Evolutionary conservation across 305 asterid genomes (phyloP).

Genomic region (Rubia tinctorum): DNA sequence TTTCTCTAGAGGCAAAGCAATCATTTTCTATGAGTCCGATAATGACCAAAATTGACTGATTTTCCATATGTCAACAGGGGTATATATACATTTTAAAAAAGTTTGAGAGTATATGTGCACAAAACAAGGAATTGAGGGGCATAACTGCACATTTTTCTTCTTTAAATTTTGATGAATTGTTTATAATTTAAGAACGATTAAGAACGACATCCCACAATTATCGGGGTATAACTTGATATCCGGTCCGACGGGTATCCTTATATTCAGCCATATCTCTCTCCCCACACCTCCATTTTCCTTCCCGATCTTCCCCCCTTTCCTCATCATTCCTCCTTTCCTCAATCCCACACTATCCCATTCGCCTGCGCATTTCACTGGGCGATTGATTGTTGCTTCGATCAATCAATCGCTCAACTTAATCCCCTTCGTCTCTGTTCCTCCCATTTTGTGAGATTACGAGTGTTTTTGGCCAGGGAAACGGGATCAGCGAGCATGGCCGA

Average conservation of each 20-base stretch:
- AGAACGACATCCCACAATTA: neutral
- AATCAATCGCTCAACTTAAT: constrained; percentile 29
- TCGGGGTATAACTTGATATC: neutral
- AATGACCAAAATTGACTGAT: too few relatives aligned
- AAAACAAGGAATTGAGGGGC: too few relatives aligned
- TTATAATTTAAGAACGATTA: neutral
- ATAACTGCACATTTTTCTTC: too few relatives aligned
- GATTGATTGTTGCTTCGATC: constrained; percentile 28
- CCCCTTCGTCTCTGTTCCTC: neutral
- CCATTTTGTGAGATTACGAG: neutral
- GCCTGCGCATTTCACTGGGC: constrained; percentile 20
- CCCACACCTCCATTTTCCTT: constrained; percentile 6
- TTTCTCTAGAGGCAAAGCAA: too few relatives aligned
- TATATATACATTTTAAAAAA: too few relatives aligned
- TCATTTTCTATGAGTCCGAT: too few relatives aligned
- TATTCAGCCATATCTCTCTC: constrained; percentile 11
- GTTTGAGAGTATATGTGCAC: too few relatives aligned
- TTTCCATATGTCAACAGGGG: too few relatives aligned
- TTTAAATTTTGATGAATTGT: too few relatives aligned
- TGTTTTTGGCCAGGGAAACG: neutral
- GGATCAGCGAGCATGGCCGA: constrained; percentile 36
- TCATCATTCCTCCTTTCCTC: neutral
- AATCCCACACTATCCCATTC: neutral
- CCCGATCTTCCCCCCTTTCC: constrained; percentile 11
- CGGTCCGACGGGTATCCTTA: constrained; percentile 6